Conservation (phyloP, 1,139 yeast genomes). For the Yamadazyma friedrichii region DNA sequence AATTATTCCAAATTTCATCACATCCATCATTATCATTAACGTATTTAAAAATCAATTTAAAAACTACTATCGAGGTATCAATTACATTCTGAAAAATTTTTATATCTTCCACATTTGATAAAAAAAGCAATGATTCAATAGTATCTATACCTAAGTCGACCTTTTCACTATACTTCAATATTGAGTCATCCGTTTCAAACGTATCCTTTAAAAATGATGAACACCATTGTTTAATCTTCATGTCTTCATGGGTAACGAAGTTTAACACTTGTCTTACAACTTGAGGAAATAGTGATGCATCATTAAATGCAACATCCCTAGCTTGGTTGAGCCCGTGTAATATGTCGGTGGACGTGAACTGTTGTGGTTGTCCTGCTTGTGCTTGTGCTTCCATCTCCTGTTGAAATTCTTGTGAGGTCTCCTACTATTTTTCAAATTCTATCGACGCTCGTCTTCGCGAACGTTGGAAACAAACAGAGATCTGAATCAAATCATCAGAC, state of each 20-base stretch:
- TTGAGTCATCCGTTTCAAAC: conserved; percentile 30
- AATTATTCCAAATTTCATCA: conserved; percentile 39
- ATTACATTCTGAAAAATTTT: conserved; percentile 31
- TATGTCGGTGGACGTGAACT: conserved; percentile 17
- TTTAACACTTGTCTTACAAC: conserved; percentile 53
- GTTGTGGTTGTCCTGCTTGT: neutral
- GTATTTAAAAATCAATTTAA: conserved; percentile 38
- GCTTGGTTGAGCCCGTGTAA: conserved; percentile 52
- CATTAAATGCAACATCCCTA: conserved; percentile 44
- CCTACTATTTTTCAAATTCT: no score
- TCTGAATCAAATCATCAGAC: no score
- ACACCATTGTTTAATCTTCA: conserved; percentile 45
- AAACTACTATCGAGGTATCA: conserved; percentile 37
- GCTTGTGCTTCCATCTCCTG: neutral
- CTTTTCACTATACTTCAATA: conserved; percentile 29
- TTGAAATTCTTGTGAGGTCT: no score
- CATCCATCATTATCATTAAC: conserved; percentile 48
- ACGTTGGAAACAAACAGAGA: no score
- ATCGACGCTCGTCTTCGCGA: neutral
- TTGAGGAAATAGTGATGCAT: conserved; percentile 48
- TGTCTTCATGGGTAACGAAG: conserved; percentile 34
- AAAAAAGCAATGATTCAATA: conserved; percentile 30
- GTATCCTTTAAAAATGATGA: conserved; percentile 45
- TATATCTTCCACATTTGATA: conserved; percentile 29
- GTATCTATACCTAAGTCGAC: conserved; percentile 45